Base-by-base conservation (phyloP, 805 yeast genomes). In the Lachancea kluyveri region DNA sequence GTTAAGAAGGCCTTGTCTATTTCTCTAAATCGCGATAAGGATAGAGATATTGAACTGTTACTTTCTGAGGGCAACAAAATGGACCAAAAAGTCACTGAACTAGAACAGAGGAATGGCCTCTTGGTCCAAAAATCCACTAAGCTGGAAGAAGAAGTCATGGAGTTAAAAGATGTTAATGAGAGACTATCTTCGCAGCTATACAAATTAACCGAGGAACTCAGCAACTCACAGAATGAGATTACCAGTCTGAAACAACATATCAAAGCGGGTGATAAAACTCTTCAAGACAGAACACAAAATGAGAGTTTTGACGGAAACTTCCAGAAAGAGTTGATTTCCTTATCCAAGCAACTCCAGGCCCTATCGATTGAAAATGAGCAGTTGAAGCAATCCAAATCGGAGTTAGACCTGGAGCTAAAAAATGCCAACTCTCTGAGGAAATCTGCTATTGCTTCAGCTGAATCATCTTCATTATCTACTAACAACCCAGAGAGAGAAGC, bases 11-110 rank as follows among this genome's bases (percentile, higher is more conserved):
- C 58, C 1, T 28, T 53, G 13, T 54, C 60, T 11, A 28, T 49
- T 5, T 36, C 41, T 17, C 39, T 49, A 18, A 42, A 38, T 14
- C 47, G 54, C 33, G 48, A 53, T 29, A 59, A 59, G 33, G 68
- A 68, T 27, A 60, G 66, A 30, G 75, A 72, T 39, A 56, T 70
- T 17, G 62, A 64, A 35, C 39, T 66, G 22, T 50, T 72, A 8
- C 43, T 68, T 16, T 64, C 61, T 18, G 76, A 70, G 43, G 68
- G 72, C 24, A 58, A 68, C 12, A 62, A 70, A 38, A 65, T 71
- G 70, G 79, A 74, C 38, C 41, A 45, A 9, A 54, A 55, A 25
- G 67, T 68, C 15, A 57, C 68, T 3, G 50, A 52, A 8, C 51
- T 67, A 15, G 68, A 67, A 38, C 40, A 46, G 14, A 46, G 52